Percentiles rank a stretch among this genome's conserved stretches.
Evolutionary conservation across 768 basidiomycete species (phyloP).

Genomic region (Lactarius hengduanensis): DNA sequence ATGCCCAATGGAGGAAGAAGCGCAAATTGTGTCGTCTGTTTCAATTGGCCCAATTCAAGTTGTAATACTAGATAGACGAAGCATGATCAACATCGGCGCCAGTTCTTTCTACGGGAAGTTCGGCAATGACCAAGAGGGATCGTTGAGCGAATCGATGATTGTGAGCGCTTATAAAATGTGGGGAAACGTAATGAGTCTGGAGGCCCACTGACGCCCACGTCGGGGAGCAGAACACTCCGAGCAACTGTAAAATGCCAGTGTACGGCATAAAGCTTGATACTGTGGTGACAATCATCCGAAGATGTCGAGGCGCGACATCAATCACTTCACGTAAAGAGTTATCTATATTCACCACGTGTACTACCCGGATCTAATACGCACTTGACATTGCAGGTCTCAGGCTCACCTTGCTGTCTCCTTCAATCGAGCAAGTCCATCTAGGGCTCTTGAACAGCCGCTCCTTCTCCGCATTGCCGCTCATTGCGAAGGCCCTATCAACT

Average conservation of each 20-base stretch:
- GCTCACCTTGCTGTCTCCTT: background rate
- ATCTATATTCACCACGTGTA: conserved; percentile 17
- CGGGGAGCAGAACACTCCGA: conserved; percentile 3
- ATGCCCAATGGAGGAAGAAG: conserved; percentile 49
- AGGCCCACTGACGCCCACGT: conserved; percentile 3
- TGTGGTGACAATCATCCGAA: conserved; percentile 4
- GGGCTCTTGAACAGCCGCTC: conserved; percentile 4
- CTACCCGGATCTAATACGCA: background rate
- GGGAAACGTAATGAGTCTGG: conserved; percentile 7
- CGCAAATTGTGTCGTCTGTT: conserved; percentile 43
- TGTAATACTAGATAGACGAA: conserved; percentile 14
- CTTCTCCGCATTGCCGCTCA: conserved; percentile 20
- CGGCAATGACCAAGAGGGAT: conserved; percentile 1
- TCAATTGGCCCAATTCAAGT: conserved; percentile 36
- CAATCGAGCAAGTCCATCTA: background rate
- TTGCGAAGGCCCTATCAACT: conserved; percentile 4
- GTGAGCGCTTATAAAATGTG: conserved; percentile 5
- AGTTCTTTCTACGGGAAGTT: conserved; percentile 13
- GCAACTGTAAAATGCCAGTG: background rate
- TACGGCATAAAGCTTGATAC: conserved; percentile 14
- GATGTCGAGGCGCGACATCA: background rate
- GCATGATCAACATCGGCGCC: conserved; percentile 14
- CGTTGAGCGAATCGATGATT: background rate
- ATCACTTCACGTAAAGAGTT: conserved; percentile 8
- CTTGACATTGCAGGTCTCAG: conserved; percentile 5